Evolutionary conservation across 495 filamentous ascomycete genomes (phyloP).

Genomic region (Hypoxylon fragiforme): DNA sequence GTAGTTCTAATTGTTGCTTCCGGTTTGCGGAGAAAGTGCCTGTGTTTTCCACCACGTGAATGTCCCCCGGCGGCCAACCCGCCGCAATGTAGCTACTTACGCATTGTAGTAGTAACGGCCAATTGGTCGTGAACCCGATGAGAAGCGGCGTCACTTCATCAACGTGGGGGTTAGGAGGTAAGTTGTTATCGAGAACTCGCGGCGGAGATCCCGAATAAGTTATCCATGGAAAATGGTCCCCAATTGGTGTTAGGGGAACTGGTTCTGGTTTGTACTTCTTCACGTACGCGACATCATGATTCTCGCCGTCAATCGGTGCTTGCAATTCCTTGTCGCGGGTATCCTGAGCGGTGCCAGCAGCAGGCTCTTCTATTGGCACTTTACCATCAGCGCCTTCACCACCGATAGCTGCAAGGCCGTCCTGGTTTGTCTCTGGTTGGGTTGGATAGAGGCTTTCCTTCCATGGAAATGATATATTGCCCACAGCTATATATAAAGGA

Average conservation of each 20-base stretch:
- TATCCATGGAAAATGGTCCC: conserved; percentile 37
- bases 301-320: conserved; percentile 11
- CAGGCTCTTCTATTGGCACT: not conserved
- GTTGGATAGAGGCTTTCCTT: conserved; percentile 1
- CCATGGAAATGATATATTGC: conserved; percentile 12
- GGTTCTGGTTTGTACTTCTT: conserved; percentile 37
- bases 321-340: conserved; percentile 27
- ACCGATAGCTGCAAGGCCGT: not conserved
- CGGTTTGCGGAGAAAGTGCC: conserved; percentile 60
- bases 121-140: conserved; percentile 63
- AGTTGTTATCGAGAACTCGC: conserved; percentile 41
- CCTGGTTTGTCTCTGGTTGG: conserved; percentile 2
- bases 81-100: conserved; percentile 62
- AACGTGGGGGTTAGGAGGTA: conserved; percentile 43
- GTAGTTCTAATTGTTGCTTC: conserved; percentile 50
- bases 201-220: conserved; percentile 24
- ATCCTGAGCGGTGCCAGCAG: conserved; percentile 19
- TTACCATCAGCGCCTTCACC: conserved; percentile 7
- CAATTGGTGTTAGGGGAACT: conserved; percentile 22
- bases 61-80: conserved; percentile 63
- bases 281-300: conserved; percentile 9
- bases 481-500: conserved; percentile 26
- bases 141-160: conserved; percentile 55
- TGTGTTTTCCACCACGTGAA: conserved; percentile 65
- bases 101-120: conserved; percentile 59